phyloP scores from a whole-genome alignment of 1,284 basidiomycete species.

The Irpex sp. region DNA sequence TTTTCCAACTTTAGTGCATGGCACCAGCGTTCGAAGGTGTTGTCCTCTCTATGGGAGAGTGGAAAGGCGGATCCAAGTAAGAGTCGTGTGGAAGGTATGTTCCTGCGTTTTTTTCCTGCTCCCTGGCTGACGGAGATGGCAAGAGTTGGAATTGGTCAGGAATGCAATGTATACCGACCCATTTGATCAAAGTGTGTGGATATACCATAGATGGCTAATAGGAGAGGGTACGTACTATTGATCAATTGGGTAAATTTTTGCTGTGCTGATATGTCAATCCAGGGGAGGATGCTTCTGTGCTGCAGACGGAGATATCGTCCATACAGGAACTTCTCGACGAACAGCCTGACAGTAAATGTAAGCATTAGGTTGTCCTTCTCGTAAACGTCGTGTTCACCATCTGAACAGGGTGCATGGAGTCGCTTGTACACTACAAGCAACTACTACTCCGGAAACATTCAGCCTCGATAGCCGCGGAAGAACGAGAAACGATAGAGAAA shows the following conservation, averaged over 20 bases:
- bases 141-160: constrained; percentile 89
- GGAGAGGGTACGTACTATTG: constrained; percentile 52
- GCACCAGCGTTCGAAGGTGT: constrained; percentile 92
- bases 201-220: constrained; percentile 96
- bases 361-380: constrained; percentile 21
- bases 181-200: constrained; percentile 94
- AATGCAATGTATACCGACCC: constrained; percentile 98
- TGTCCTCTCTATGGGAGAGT: constrained; percentile 64
- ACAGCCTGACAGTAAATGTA: constrained; percentile 94
- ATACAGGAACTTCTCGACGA: constrained; percentile 88
- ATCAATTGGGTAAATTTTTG: neutral
- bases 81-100: constrained; percentile 65
- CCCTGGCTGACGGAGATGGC: neutral
- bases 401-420: constrained; percentile 85
- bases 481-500: constrained; percentile 34
- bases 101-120: neutral
- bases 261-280: neutral
- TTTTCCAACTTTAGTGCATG: constrained; percentile 99
- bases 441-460: constrained; percentile 47
- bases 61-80: constrained; percentile 45
- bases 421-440: constrained; percentile 78
- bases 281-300: constrained; percentile 50
- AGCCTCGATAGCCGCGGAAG: constrained; percentile 21
- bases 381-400: neutral
- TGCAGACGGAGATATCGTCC: constrained; percentile 76